Evolutionary conservation across 371 early-diverging fungal species (phyloP), one percentile per base, ranked within the genome.

Genomic region (Mucor circinelloides): DNA sequence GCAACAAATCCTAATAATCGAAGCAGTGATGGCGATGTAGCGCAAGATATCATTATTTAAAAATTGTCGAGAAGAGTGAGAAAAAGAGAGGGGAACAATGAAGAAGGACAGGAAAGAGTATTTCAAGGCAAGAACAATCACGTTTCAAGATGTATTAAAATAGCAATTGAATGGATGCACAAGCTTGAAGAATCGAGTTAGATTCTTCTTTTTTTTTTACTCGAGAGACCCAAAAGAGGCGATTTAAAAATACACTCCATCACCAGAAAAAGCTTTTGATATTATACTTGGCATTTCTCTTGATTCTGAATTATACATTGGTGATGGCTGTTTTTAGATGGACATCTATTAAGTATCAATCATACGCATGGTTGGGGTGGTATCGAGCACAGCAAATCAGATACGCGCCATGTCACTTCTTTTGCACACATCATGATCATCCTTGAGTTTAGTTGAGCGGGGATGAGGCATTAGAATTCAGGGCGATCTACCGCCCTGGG

Each of bases 91-190:
- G 31, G 25, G 55, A 55, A 55, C 31, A 55, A 55, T 55, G 30
- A 19, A 52, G 7, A 30, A 28, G 55, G 28, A 30, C 31, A 31
- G n/a, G 55, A 27, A 30, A 30, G 3, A 30, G 17, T 15, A 30
- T 36, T 36, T 34, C 34, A 23, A 48, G 19, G 19, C 21, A 23
- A 48, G 21, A 48, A 48, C 21, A 23, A 50, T n/a, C 50, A 50
- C 50, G 50, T 50, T 50, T 50, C 50, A 23, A 61, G 31, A 32
- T 25, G 48, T 61, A 61, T 46, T 48, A 61, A 61, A 61, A 61
- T 48, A 61, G 61, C 15, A 55, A 55, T 19, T 55, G 31, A 28
- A 31, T 21, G 58, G 58, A 9, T 58, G 58, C 34, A 58, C 34
- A 58, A 58, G 13, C 17, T 6, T 0, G 56, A 55, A 55, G 23